These are phyloP conservation scores for Leucocoprinus birnbaumii DNA, from an alignment of 768 basidiomycete species.

Conservation along the genomic window DNA sequence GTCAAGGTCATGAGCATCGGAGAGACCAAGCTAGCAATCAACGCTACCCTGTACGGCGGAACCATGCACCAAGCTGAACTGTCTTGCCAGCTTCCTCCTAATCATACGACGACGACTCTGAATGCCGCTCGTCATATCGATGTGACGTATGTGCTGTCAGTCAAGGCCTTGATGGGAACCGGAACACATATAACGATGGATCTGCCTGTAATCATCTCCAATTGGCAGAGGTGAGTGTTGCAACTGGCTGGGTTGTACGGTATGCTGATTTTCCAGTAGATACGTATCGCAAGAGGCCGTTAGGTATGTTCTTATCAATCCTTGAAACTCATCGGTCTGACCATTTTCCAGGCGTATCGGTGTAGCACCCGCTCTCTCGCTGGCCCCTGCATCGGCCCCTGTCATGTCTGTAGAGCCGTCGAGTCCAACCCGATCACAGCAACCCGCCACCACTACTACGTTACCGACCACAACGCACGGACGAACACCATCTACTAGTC, in stretches of 20 bases:
- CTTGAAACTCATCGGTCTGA: constrained; percentile 15
- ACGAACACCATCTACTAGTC: background rate
- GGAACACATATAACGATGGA: constrained; percentile 66
- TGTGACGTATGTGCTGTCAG: constrained; percentile 73
- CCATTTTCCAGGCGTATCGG: constrained; percentile 46
- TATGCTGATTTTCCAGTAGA: constrained; percentile 33
- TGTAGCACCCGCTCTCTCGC: constrained; percentile 43
- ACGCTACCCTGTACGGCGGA: constrained; percentile 72
- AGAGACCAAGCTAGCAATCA: constrained; percentile 71
- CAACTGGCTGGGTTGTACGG: background rate
- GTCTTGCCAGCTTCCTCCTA: constrained; percentile 61
- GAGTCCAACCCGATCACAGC: background rate
- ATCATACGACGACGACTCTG: constrained; percentile 78
- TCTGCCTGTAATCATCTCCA: constrained; percentile 77
- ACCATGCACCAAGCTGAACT: constrained; percentile 73
- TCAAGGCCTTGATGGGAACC: constrained; percentile 76
- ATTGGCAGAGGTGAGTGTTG: constrained; percentile 73
- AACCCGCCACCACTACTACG: constrained; percentile 10
- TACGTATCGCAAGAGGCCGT: constrained; percentile 72
- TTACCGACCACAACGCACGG: constrained; percentile 4
- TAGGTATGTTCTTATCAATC: constrained; percentile 32
- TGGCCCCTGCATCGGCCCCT: constrained; percentile 24
- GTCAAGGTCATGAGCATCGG: constrained; percentile 51
- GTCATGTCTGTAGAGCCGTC: constrained; percentile 5
- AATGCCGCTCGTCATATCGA: constrained; percentile 84